Conservation (phyloP, 495 filamentous ascomycete genomes). For the Penicillium ucsense region DNA sequence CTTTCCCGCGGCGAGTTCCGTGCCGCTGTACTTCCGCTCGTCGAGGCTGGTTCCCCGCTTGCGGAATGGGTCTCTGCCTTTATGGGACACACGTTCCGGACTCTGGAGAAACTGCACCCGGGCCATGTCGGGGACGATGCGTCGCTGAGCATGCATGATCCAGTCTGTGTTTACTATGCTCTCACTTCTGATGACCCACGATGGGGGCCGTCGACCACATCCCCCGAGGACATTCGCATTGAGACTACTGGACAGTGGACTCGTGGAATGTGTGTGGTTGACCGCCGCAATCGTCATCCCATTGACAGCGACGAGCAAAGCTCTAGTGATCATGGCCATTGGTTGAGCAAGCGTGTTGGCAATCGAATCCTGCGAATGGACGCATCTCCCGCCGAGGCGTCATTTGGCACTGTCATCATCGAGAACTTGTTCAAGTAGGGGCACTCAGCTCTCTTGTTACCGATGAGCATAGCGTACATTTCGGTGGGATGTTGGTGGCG, state of each 20-base stretch:
- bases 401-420: conserved; percentile 36
- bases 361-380: conserved; percentile 69
- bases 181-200: conserved; percentile 41
- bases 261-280: conserved; percentile 77
- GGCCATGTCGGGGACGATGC: conserved; percentile 43
- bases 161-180: conserved; percentile 80
- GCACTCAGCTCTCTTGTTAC: too few species aligned
- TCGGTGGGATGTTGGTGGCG: too few species aligned
- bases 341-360: conserved; percentile 59
- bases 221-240: conserved; percentile 65
- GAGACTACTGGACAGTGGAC: conserved; percentile 93
- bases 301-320: conserved; percentile 48
- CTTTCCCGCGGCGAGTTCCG: conserved; percentile 53
- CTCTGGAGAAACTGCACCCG: conserved; percentile 52
- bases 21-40: conserved; percentile 39
- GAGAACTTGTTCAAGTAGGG: conserved; percentile 29
- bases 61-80: conserved; percentile 77
- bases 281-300: conserved; percentile 55
- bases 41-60: conserved; percentile 57
- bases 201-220: conserved; percentile 33
- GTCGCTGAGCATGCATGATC: conserved; percentile 74
- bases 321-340: conserved; percentile 58
- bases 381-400: conserved; percentile 30
- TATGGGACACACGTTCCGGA: conserved; percentile 63
- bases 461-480: too few species aligned